Evolutionary conservation across 23 red algal genomes (phyloP), one percentile per base, ranked within the genome.

Genomic region (Gracilaria caudata): DNA sequence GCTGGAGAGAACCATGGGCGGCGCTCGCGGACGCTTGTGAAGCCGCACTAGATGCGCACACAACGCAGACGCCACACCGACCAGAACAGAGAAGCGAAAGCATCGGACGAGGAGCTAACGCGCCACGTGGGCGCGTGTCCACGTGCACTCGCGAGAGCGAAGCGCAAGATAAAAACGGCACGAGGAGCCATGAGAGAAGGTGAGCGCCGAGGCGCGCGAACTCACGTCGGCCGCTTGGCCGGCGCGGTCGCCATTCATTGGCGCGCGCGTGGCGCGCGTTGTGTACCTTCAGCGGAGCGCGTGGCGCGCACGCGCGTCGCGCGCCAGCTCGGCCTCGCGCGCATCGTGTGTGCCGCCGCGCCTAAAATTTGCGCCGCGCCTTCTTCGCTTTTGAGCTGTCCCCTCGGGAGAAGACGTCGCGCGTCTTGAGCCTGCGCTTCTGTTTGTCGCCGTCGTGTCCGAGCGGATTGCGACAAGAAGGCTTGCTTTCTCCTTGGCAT

Each of bases 1-100:
- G 4, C 39, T 8, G 7, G 70, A 75, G 25, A 49, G 70, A 75
- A 75, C 70, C 70, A 75, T 75, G 58, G 7, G 20, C 58, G 9
- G 20, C 7, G 20, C n/a, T 64, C n/a, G n/a, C n/a, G n/a, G n/a
- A n/a, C n/a, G n/a, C n/a, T n/a, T n/a, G n/a, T n/a, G 51, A 13
- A 10, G 58, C 58, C 6, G 58, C 58, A 30, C 58, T 28, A 8
- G 58, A 30, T 5, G 58, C n/a, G n/a, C n/a, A n/a, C 11, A 68
- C 64, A 2, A 44, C 35, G 68, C 68, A 10, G 28, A 7, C 64
- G 64, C 64, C 6, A 68, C 64, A 36, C 64, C 57, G n/a, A n/a
- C n/a, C n/a, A n/a, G n/a, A n/a, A n/a, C n/a, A n/a, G n/a, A n/a
- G n/a, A n/a, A n/a, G n/a, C n/a, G n/a, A n/a, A n/a, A n/a, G n/a